Conservation (phyloP, 306 rosid species). For the Quercus gilva region DNA sequence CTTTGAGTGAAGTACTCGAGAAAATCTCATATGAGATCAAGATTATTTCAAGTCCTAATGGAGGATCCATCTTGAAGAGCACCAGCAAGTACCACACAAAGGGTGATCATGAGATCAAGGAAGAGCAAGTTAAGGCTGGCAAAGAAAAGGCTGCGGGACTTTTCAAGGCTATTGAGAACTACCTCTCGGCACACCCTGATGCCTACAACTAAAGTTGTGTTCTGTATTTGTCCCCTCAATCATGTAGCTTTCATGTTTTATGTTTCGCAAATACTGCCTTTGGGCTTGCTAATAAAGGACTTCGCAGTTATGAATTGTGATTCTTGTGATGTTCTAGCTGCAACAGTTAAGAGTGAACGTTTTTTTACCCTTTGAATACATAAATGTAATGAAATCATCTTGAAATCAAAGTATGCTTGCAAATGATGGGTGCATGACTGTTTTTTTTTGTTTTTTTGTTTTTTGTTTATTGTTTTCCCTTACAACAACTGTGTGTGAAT, state of each 20-base stretch:
- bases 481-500: no score
- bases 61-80: constrained; percentile 31
- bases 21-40: constrained; percentile 37
- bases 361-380: no score
- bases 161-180: constrained; percentile 32
- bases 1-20: constrained; percentile 32
- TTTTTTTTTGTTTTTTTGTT: no score
- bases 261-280: not conserved
- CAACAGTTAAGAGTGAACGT: no score
- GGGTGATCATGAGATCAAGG: constrained; percentile 20
- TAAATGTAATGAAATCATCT: no score
- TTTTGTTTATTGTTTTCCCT: no score
- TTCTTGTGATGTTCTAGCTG: no score
- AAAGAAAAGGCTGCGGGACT: constrained; percentile 36
- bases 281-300: not conserved
- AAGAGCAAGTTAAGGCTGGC: constrained; percentile 28
- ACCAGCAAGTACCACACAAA: constrained; percentile 27
- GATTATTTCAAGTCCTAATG: constrained; percentile 28
- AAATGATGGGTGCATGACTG: no score
- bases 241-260: not conserved
- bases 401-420: no score
- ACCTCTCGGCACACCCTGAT: constrained; percentile 44
- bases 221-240: not conserved
- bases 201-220: not conserved
- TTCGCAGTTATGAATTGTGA: no score